Conservation (phyloP, 176 grass and related monocot genomes). For the Phragmites australis region DNA sequence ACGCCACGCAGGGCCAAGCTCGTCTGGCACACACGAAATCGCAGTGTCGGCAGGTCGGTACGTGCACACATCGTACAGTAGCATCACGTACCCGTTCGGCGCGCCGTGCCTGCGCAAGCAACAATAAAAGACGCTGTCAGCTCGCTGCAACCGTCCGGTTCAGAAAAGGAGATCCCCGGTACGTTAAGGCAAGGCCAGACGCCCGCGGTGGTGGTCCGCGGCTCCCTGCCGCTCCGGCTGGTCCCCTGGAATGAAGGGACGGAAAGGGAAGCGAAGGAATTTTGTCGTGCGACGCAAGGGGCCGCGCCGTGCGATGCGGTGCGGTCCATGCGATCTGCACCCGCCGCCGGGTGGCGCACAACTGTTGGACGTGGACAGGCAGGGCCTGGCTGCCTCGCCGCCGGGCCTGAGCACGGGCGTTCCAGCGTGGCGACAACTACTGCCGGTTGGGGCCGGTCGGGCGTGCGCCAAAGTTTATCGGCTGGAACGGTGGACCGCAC, state of each 20-base stretch:
- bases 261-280: not conserved
- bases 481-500: not conserved
- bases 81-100: not conserved
- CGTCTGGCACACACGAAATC: not conserved
- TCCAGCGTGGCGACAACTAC: not conserved
- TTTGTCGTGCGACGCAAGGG: not conserved
- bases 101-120: not conserved
- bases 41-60: slow-evolving; percentile 30
- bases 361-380: not conserved
- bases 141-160: not conserved
- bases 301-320: not conserved
- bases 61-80: not conserved
- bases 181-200: not conserved
- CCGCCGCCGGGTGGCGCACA: not conserved
- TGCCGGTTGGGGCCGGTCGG: not conserved
- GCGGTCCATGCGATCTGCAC: not conserved
- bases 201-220: not conserved
- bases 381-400: too few relatives aligned
- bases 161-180: slow-evolving; percentile 2
- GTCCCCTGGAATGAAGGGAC: not conserved
- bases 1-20: too few relatives aligned
- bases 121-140: not conserved
- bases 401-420: not conserved
- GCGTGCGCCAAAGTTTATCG: not conserved
- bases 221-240: not conserved